These are phyloP conservation scores for Xylariaceae sp. DNA, from an alignment of 2,329 filamentous ascomycete species.

Conservation along the genomic window DNA sequence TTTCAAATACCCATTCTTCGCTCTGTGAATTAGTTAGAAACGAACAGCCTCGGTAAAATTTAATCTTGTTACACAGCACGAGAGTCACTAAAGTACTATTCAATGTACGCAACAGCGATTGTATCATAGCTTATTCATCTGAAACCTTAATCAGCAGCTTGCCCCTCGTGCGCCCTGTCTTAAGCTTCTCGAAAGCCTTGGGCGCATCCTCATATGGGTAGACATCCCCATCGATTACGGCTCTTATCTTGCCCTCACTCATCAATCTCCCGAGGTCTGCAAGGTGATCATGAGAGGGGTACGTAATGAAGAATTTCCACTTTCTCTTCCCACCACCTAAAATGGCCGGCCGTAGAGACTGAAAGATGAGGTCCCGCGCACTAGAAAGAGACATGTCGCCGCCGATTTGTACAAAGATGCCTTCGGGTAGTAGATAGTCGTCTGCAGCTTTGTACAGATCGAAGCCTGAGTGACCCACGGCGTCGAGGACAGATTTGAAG, in stretches of 20 bases:
- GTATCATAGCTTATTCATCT: not conserved
- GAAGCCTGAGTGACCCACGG: constrained; percentile 46
- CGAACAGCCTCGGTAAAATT: too few relatives aligned
- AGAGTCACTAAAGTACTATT: too few relatives aligned
- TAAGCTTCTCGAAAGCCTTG: constrained; percentile 57
- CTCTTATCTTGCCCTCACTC: constrained; percentile 55
- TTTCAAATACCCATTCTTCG: too few relatives aligned
- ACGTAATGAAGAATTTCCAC: constrained; percentile 37
- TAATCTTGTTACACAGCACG: too few relatives aligned
- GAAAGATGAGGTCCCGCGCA: constrained; percentile 18
- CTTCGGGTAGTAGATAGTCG: constrained; percentile 47
- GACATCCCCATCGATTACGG: constrained; percentile 50
- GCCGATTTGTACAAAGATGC: constrained; percentile 53
- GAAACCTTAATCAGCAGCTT: constrained; percentile 52
- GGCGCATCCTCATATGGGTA: constrained; percentile 56
- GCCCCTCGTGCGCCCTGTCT: constrained; percentile 52
- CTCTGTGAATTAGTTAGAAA: too few relatives aligned
- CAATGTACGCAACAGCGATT: too few relatives aligned
- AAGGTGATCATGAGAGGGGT: constrained; percentile 43
- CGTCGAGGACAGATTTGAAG: constrained; percentile 57
- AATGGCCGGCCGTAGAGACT: constrained; percentile 31
- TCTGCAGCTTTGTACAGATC: constrained; percentile 53
- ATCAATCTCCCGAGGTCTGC: constrained; percentile 53
- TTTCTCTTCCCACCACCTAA: constrained; percentile 41
- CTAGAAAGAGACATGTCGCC: constrained; percentile 27